Evolutionary conservation across 169 alveolate species (phyloP).

Genomic region (Plasmodium coatneyi): DNA sequence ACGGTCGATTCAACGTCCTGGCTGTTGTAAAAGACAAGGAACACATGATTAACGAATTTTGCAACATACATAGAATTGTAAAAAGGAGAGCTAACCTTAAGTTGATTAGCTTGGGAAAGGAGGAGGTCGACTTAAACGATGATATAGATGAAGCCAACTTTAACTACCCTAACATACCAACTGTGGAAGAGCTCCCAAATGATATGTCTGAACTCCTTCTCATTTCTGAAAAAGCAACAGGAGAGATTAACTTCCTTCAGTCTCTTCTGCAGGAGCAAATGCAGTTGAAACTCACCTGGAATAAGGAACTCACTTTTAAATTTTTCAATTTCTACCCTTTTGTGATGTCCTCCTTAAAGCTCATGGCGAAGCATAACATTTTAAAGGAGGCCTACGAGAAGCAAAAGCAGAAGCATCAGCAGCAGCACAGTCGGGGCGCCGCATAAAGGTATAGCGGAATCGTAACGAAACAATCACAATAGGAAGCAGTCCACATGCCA

Average conservation of each 20-base stretch:
- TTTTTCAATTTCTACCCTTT: constrained; percentile 51
- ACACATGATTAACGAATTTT: background rate
- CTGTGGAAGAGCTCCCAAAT: constrained; percentile 15
- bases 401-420: background rate
- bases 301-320: constrained; percentile 52
- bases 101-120: constrained; percentile 11
- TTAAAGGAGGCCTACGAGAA: constrained; percentile 37
- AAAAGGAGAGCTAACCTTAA: constrained; percentile 20
- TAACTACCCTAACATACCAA: background rate
- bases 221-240: background rate
- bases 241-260: constrained; percentile 26
- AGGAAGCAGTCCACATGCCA: too few species aligned
- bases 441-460: background rate
- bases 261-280: constrained; percentile 8
- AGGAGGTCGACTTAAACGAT: constrained; percentile 7
- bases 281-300: constrained; percentile 19
- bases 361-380: constrained; percentile 58
- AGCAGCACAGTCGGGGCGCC: background rate
- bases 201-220: background rate
- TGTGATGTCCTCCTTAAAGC: constrained; percentile 38
- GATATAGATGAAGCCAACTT: constrained; percentile 41
- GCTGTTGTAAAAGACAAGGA: constrained; percentile 31
- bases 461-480: background rate
- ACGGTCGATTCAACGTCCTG: constrained; percentile 27
- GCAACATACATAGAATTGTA: constrained; percentile 35